These are phyloP conservation scores for Gamarada debralockiae DNA, from an alignment of 495 filamentous ascomycete genomes.

Conservation along the genomic window DNA sequence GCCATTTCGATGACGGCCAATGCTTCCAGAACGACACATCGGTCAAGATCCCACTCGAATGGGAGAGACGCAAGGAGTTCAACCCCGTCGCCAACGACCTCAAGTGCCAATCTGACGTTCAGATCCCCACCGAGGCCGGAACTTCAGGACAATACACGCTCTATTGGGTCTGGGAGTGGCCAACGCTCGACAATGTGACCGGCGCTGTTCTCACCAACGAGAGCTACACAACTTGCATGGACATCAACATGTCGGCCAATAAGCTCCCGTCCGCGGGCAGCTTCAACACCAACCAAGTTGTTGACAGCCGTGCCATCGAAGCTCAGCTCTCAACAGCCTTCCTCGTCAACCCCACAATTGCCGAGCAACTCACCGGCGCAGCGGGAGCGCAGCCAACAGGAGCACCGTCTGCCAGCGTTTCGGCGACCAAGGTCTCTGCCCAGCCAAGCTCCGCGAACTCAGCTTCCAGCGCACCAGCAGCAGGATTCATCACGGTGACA, in stretches of 20 bases:
- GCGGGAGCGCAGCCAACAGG: background rate
- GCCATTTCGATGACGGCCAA: constrained; percentile 78
- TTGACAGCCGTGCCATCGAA: constrained; percentile 36
- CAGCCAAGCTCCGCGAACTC: background rate
- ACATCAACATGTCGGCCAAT: constrained; percentile 54
- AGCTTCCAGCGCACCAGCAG: background rate
- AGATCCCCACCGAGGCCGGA: constrained; percentile 56
- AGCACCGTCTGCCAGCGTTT: too few relatives aligned
- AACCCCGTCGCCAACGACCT: constrained; percentile 2
- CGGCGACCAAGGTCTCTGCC: background rate
- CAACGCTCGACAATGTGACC: constrained; percentile 44
- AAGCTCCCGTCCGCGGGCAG: constrained; percentile 26
- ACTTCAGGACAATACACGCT: constrained; percentile 59
- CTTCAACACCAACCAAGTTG: constrained; percentile 32
- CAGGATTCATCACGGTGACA: constrained; percentile 12
- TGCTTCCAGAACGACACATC: constrained; percentile 71
- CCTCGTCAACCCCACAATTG: constrained; percentile 11
- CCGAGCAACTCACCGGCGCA: background rate
- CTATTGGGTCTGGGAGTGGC: constrained; percentile 96
- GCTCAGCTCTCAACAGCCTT: constrained; percentile 31
- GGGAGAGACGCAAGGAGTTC: too few relatives aligned
- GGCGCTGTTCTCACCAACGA: constrained; percentile 50
- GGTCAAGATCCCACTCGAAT: constrained; percentile 46
- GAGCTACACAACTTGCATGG: constrained; percentile 79
- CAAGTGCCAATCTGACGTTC: constrained; percentile 70